A percentile compares a stretch with the other conserved stretches of the same genome.
phyloP scores from a whole-genome alignment of 148 eudicot genomes.

The Pharnaceum exiguum region DNA sequence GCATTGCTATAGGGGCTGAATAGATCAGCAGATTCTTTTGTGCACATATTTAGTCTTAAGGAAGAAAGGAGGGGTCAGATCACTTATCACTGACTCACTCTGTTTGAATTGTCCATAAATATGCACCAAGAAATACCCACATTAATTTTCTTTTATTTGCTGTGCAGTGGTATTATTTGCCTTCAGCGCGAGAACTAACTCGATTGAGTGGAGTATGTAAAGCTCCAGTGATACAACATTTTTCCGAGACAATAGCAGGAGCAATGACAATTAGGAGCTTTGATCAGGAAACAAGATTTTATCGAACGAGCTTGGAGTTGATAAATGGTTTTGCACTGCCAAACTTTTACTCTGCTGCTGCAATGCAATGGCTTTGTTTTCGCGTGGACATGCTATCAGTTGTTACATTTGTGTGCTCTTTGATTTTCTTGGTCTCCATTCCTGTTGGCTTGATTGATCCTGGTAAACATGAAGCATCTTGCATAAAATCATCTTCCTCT shows the following conservation, averaged over 20 bases:
- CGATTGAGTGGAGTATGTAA: slow-evolving; percentile 47
- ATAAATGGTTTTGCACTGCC: slow-evolving; percentile 38
- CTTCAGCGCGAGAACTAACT: slow-evolving; percentile 56
- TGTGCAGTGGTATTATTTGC: slow-evolving; percentile 50
- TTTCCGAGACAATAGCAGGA: slow-evolving; percentile 60
- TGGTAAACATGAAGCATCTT: slow-evolving; percentile 16
- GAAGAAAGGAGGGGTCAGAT: too few relatives aligned
- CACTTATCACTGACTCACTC: too few relatives aligned
- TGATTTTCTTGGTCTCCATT: slow-evolving; percentile 47
- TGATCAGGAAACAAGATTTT: slow-evolving; percentile 44
- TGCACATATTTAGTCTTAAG: too few relatives aligned
- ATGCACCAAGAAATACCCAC: too few relatives aligned
- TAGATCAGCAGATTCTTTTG: too few relatives aligned
- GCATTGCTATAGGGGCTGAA: too few relatives aligned
- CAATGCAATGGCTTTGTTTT: slow-evolving; percentile 52
- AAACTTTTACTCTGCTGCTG: slow-evolving; percentile 33
- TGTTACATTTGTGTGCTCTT: slow-evolving; percentile 39
- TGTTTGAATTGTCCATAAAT: neutral
- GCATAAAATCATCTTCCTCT: too few relatives aligned
- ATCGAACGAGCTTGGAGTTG: slow-evolving; percentile 23
- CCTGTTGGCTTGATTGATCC: slow-evolving; percentile 44
- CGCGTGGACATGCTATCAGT: slow-evolving; percentile 50
- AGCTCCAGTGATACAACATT: slow-evolving; percentile 62
- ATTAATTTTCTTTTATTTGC: neutral
- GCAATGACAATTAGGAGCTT: slow-evolving; percentile 53